Percentiles rank a stretch among this genome's conserved stretches.
These are phyloP conservation scores for Aspergillus sp. DNA, from an alignment of 2,329 filamentous ascomycete species.

Conservation along the genomic window DNA sequence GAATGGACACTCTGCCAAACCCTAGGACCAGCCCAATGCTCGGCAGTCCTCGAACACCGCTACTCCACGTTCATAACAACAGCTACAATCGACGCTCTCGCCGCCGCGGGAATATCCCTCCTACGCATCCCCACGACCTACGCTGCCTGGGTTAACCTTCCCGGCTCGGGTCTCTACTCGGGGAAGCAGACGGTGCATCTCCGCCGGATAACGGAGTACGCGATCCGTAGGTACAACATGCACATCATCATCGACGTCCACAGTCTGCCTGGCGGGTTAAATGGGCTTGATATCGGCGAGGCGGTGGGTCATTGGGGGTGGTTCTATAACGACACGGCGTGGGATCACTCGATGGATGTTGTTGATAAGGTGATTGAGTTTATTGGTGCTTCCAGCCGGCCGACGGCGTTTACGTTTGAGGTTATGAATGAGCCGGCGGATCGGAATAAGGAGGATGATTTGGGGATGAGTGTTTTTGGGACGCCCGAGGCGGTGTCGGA, in stretches of 20 bases:
- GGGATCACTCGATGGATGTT: conserved; percentile 22
- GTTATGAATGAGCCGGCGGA: conserved; percentile 30
- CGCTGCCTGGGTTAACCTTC: conserved; percentile 23
- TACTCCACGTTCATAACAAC: conserved; percentile 20
- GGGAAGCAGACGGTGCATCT: conserved; percentile 24
- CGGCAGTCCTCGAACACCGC: conserved; percentile 16
- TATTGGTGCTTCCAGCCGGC: conserved; percentile 17
- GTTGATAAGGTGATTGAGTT: conserved; percentile 23
- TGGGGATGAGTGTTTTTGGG: conserved; percentile 21
- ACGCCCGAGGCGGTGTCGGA: conserved; percentile 24
- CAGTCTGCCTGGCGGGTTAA: conserved; percentile 26
- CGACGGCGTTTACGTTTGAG: conserved; percentile 24
- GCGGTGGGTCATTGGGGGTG: conserved; percentile 24
- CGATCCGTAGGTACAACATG: conserved; percentile 25
- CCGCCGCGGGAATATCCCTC: conserved; percentile 8
- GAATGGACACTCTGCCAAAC: conserved; percentile 25
- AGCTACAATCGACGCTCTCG: conserved; percentile 15
- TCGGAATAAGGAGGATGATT: conserved; percentile 14
- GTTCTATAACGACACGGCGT: conserved; percentile 25
- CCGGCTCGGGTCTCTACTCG: conserved; percentile 26
- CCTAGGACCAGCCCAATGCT: conserved; percentile 13
- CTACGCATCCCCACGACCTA: conserved; percentile 21
- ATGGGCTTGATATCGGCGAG: conserved; percentile 28
- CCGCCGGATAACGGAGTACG: conserved; percentile 22
- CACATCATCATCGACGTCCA: conserved; percentile 29